Evolutionary conservation across 306 rosid species (phyloP).

Genomic region (Betula pendula): DNA sequence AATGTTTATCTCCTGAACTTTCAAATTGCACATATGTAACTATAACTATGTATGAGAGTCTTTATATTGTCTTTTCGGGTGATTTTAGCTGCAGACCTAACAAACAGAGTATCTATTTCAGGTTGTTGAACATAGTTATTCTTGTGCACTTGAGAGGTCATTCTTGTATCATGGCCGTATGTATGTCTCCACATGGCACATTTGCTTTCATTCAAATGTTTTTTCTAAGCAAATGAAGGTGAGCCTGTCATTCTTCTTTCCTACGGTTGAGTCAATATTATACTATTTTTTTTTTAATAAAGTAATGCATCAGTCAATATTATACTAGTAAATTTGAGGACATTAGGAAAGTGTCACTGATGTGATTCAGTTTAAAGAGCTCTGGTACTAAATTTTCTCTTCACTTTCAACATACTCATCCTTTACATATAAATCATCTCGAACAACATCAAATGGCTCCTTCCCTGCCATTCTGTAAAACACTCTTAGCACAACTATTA

Average conservation of each 20-base stretch:
- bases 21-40: not conserved
- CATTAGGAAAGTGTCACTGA: not conserved
- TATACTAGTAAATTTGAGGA: conserved; percentile 1
- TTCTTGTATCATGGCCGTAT: conserved; percentile 98
- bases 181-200: conserved; percentile 92
- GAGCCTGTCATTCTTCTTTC: conserved; percentile 26
- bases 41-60: not conserved
- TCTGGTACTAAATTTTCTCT: not conserved
- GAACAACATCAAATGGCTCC: not conserved
- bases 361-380: not conserved
- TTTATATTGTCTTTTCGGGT: conserved; percentile 12
- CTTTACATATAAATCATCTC: not conserved
- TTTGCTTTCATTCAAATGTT: conserved; percentile 97
- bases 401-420: not conserved
- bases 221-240: conserved; percentile 99
- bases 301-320: not conserved
- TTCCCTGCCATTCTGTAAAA: not conserved
- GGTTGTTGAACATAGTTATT: conserved; percentile 91
- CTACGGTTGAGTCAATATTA: conserved; percentile 20
- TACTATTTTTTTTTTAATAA: not conserved
- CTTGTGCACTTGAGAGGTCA: conserved; percentile 99
- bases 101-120: conserved; percentile 43
- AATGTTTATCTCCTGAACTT: conserved; percentile 14
- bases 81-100: conserved; percentile 37
- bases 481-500: not conserved